Base-by-base conservation (phyloP, 495 filamentous ascomycete species). In the Penicillium waksmanii region DNA sequence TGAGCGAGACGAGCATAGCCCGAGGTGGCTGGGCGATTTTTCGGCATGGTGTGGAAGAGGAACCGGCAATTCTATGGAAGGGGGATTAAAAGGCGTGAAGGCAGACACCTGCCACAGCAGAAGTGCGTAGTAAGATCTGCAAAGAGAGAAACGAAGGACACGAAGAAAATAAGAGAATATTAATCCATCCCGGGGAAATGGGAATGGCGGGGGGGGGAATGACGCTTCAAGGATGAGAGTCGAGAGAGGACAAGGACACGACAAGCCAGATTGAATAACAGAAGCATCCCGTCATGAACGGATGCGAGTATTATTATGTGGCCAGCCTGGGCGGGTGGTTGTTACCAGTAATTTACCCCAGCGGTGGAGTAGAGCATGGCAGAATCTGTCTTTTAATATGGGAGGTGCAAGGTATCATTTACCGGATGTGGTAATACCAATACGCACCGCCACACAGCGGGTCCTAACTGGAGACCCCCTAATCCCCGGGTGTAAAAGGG, bases 1-100 rank as follows among this genome's bases (percentile, higher is more conserved):
- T 97, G 93, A 53, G 91, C 92, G 58, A 97, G 87, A 58, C 90
- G 88, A 63, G 92, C 93, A 75, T 97, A 97, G 62, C 93, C 93
- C 40, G 92, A 96, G 12, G 89, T 93, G 36, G 90, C 83, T 47
- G 90, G 90, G 60, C 89, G 75, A 44, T 75, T 75, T 66, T 81
- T 82, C 48, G 82, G 80, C 82, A 84, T 84, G 52, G 54, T 75
- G 64, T 51, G 52, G 36, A 60, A 62, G 18, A 51, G 36, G 21
- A 43, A 43, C 46, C 6, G 48, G 40, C 46, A 51, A 53, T 51
- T 65, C 51, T 61, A 68, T 64, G 42, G 50, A 58, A 42, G 51
- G 49, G 57, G 44, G 57, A 36, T 50, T 63, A 63, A 35, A 38
- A 56, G 53, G 54, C 51, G 27, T 31, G 46, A 27, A 48, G 46